Percentiles rank a stretch among this genome's conserved stretches.
Evolutionary conservation across 1,284 basidiomycete species (phyloP).

Genomic region (Schizophyllum commune): DNA sequence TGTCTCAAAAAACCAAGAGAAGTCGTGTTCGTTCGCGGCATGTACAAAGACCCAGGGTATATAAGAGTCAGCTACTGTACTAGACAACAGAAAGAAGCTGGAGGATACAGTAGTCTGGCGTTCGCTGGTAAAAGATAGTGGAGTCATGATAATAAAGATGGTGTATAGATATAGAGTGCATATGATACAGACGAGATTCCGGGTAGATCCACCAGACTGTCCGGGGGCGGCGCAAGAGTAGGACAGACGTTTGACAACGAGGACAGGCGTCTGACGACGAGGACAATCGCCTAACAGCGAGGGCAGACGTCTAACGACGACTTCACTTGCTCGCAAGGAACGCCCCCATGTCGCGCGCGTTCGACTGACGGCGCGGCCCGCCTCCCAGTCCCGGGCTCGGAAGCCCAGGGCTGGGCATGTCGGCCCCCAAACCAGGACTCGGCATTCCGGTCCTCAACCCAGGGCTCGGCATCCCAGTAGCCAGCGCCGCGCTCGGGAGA

Average conservation of each 20-base stretch:
- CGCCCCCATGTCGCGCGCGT: neutral
- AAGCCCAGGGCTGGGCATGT: neutral
- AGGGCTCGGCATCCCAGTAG: neutral
- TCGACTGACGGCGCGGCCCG: neutral
- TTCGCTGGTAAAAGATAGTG: neutral
- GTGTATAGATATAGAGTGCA: neutral
- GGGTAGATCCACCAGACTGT: neutral
- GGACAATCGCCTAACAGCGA: neutral
- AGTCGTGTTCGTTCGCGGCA: too few relatives aligned
- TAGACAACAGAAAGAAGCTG: neutral
- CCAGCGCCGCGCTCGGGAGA: too few relatives aligned
- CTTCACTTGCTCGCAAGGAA: neutral
- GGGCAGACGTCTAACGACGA: neutral
- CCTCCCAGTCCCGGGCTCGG: neutral
- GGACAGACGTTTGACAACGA: too few relatives aligned
- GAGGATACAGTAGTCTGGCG: neutral
- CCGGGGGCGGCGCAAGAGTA: too few relatives aligned
- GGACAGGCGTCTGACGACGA: too few relatives aligned
- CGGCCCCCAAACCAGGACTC: neutral
- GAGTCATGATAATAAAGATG: neutral
- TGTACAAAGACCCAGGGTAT: neutral
- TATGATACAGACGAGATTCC: neutral
- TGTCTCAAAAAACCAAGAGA: too few relatives aligned
- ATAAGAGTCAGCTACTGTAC: neutral
- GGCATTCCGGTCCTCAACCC: neutral